Percentiles rank a stretch among this genome's conserved stretches.
phyloP scores from a whole-genome alignment of 352 stramenopile genomes.

The Globisporangium apiculatum region DNA sequence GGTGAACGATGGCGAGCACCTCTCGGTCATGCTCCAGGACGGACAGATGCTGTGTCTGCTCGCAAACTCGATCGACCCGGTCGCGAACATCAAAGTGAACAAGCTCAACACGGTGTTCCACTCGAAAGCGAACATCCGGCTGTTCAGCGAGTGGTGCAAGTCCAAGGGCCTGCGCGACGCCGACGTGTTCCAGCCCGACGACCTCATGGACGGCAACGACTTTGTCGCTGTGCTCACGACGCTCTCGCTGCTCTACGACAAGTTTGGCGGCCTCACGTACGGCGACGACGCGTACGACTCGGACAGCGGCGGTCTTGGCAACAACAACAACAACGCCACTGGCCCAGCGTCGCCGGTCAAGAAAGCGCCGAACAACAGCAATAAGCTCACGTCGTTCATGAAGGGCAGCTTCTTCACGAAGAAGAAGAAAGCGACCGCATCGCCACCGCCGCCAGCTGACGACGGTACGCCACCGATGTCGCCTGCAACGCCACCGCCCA shows the following conservation, averaged over 20 bases:
- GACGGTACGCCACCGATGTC: conserved; percentile 49
- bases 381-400: conserved; percentile 76
- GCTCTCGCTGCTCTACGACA: conserved; percentile 82
- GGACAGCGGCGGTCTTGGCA: conserved; percentile 11
- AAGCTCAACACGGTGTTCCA: conserved; percentile 88
- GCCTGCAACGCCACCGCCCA: conserved; percentile 40
- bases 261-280: conserved; percentile 59
- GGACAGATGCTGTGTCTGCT: conserved; percentile 82
- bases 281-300: conserved; percentile 38
- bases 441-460: conserved; percentile 20
- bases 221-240: conserved; percentile 63
- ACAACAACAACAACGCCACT: neutral
- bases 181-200: conserved; percentile 76
- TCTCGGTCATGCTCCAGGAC: conserved; percentile 77
- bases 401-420: conserved; percentile 65
- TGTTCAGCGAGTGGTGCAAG: conserved; percentile 80
- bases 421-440: conserved; percentile 50
- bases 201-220: conserved; percentile 59
- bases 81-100: conserved; percentile 75
- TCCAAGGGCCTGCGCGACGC: conserved; percentile 56
- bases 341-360: conserved; percentile 29
- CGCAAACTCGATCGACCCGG: conserved; percentile 74
- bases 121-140: conserved; percentile 76
- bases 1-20: conserved; percentile 63
- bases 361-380: conserved; percentile 46